Evolutionary conservation across 2,329 filamentous ascomycete genomes (phyloP).

Genomic region (Pseudocercospora crystallina): DNA sequence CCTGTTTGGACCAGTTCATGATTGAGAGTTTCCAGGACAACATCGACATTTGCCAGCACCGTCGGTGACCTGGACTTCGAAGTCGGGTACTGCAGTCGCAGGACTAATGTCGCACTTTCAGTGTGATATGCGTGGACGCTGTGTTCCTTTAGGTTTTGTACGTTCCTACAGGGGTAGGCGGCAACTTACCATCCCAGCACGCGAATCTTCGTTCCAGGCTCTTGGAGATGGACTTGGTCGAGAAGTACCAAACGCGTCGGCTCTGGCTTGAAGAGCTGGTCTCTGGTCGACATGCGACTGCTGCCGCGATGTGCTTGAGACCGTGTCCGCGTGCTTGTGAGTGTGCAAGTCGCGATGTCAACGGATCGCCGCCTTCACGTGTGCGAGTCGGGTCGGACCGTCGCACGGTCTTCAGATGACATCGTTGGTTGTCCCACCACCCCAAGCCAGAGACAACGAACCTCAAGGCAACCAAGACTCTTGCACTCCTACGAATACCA

Average conservation of each 20-base stretch:
- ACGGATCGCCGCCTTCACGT: not conserved
- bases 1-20: constrained; percentile 67
- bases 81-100: constrained; percentile 66
- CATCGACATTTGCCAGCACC: constrained; percentile 67
- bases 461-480: too few species aligned
- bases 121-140: constrained; percentile 62
- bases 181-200: constrained; percentile 82
- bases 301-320: not conserved
- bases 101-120: constrained; percentile 59
- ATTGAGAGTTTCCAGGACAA: constrained; percentile 66
- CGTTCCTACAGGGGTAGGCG: too few species aligned
- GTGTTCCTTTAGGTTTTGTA: not conserved
- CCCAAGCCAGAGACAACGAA: too few species aligned
- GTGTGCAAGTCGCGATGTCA: constrained; percentile 2
- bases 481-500: too few species aligned
- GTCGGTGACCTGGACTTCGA: constrained; percentile 36
- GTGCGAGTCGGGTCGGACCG: too few species aligned
- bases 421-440: too few species aligned
- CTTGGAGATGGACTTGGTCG: constrained; percentile 40
- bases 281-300: constrained; percentile 11
- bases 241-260: constrained; percentile 55
- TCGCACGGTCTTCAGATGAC: too few species aligned
- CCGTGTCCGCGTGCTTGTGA: not conserved
- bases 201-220: constrained; percentile 73
- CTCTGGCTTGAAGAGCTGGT: constrained; percentile 46